Evolutionary conservation across 208 protist genomes (phyloP).

Genomic region (Wallacemonas rigidus): DNA sequence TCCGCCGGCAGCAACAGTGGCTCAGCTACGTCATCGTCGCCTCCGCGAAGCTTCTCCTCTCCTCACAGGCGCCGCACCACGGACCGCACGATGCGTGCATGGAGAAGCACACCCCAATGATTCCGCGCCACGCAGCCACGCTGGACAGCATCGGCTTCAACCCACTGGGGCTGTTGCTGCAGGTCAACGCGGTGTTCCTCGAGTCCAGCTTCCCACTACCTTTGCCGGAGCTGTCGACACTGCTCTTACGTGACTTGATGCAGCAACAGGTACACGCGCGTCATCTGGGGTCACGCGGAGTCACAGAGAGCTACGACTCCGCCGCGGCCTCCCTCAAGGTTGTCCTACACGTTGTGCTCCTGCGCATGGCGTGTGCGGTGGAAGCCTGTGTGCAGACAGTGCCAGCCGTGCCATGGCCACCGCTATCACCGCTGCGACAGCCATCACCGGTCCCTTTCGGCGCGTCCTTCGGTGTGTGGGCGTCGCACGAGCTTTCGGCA

Average conservation of each 20-base stretch:
- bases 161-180: slow-evolving; percentile 14
- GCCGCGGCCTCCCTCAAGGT: background rate
- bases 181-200: slow-evolving; percentile 5
- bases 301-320: too few species aligned
- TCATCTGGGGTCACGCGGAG: too few species aligned
- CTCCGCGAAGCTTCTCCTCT: background rate
- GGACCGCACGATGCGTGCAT: too few species aligned
- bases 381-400: background rate
- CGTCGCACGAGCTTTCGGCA: slow-evolving; percentile 28
- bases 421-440: background rate
- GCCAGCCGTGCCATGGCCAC: background rate
- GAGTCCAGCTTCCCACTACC: background rate
- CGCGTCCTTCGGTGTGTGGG: too few species aligned
- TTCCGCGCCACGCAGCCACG: too few species aligned
- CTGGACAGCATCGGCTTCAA: slow-evolving; percentile 12
- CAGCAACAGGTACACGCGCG: background rate
- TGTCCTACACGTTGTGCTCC: slow-evolving; percentile 1
- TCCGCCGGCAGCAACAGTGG: slow-evolving; percentile 35
- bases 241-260: slow-evolving; percentile 6
- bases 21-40: slow-evolving; percentile 21
- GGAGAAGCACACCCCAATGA: too few species aligned
- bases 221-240: background rate
- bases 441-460: too few species aligned
- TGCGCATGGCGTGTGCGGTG: slow-evolving; percentile 10
- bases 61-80: background rate